phyloP scores from a whole-genome alignment of 2,329 filamentous ascomycete species.

The Ophiosphaerella herpotricha region DNA sequence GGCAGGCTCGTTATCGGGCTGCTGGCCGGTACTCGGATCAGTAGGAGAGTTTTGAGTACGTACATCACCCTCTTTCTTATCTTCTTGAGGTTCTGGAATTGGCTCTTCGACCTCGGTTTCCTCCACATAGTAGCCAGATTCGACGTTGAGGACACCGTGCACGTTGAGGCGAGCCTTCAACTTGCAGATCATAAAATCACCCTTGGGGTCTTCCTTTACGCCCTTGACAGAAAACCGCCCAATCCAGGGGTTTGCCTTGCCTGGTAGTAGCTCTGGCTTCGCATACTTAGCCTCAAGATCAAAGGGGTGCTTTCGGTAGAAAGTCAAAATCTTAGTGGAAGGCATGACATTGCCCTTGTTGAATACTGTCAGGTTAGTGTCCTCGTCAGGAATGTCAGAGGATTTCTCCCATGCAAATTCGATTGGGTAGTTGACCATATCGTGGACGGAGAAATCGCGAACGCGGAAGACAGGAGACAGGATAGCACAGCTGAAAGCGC shows the following conservation, averaged over 20 bases:
- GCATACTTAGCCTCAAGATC: constrained; percentile 94
- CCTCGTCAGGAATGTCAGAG: constrained; percentile 96
- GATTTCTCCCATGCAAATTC: constrained; percentile 99
- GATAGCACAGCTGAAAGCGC: constrained; percentile 96
- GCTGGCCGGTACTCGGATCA: constrained; percentile 27
- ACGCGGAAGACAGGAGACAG: constrained; percentile 97
- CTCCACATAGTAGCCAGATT: constrained; percentile 97
- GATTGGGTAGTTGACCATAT: constrained; percentile 97
- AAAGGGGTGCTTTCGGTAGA: constrained; percentile 98
- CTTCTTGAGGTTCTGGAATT: constrained; percentile 68
- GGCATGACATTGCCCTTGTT: constrained; percentile 96
- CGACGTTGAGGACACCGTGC: constrained; percentile 93
- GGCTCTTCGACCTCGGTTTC: constrained; percentile 97
- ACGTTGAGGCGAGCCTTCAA: constrained; percentile 96
- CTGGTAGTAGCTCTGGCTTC: constrained; percentile 82
- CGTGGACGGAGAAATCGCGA: constrained; percentile 95
- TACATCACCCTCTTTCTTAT: constrained; percentile 71
- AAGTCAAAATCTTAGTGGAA: constrained; percentile 98
- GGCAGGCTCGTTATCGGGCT: constrained; percentile 27
- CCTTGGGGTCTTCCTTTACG: constrained; percentile 88
- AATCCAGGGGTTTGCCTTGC: constrained; percentile 92
- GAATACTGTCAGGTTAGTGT: constrained; percentile 95
- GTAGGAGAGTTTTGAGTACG: constrained; percentile 51
- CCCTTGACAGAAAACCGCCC: constrained; percentile 97
- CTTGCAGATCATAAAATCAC: constrained; percentile 99